phyloP scores from a whole-genome alignment of 768 basidiomycete species.

The Crepidotus variabilis region DNA sequence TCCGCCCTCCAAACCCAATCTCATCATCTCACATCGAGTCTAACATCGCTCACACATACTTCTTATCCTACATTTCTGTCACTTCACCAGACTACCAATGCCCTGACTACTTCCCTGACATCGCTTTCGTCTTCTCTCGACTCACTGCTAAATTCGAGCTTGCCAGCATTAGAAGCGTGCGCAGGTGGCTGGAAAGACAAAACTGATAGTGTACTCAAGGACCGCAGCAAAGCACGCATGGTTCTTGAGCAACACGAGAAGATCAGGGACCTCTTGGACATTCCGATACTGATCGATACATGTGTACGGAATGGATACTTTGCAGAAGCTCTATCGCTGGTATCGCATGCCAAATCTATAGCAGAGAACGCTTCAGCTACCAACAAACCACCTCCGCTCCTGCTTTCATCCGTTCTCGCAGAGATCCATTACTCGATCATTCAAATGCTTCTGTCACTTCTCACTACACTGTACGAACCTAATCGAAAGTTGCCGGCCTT shows the following conservation, averaged over 20 bases:
- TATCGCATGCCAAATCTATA: slow-evolving; percentile 62
- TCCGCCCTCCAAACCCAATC: slow-evolving; percentile 76
- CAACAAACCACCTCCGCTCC: slow-evolving; percentile 34
- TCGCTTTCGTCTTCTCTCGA: slow-evolving; percentile 75
- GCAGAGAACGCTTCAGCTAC: slow-evolving; percentile 37
- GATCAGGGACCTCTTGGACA: slow-evolving; percentile 85
- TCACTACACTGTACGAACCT: slow-evolving; percentile 76
- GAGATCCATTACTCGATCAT: slow-evolving; percentile 49
- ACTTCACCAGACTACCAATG: slow-evolving; percentile 76
- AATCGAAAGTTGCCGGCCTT: slow-evolving; percentile 82
- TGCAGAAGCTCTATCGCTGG: slow-evolving; percentile 84
- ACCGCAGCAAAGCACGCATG: slow-evolving; percentile 70
- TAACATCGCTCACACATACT: slow-evolving; percentile 86
- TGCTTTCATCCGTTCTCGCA: slow-evolving; percentile 58
- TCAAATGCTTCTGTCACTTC: slow-evolving; percentile 70
- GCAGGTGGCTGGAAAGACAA: slow-evolving; percentile 68
- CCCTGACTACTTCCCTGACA: slow-evolving; percentile 67
- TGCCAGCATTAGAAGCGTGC: slow-evolving; percentile 75
- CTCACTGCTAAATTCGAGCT: slow-evolving; percentile 55
- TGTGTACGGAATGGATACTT: slow-evolving; percentile 93
- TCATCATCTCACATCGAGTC: slow-evolving; percentile 81
- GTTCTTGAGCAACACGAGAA: slow-evolving; percentile 96
- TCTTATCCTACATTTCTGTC: slow-evolving; percentile 91
- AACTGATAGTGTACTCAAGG: slow-evolving; percentile 70
- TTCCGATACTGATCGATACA: slow-evolving; percentile 87